Evolutionary conservation across 1,284 basidiomycete genomes (phyloP).

Genomic region (Stereum hirsutum): DNA sequence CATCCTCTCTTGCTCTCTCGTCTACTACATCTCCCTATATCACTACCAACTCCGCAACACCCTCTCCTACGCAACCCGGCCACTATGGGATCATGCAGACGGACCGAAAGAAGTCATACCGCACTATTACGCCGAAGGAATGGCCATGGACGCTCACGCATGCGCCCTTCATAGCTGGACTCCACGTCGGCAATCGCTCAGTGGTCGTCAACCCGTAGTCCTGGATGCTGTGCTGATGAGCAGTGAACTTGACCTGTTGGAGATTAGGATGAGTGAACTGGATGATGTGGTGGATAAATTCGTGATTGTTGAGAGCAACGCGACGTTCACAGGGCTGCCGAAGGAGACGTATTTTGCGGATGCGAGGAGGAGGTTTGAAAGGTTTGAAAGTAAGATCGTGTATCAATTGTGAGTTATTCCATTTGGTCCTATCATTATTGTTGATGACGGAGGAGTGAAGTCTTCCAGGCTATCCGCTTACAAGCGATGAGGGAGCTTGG

Average conservation of each 20-base stretch:
- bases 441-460: neutral
- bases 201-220: slow-evolving; percentile 17
- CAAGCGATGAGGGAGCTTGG: neutral
- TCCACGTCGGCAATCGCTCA: slow-evolving; percentile 20
- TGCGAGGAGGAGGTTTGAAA: neutral
- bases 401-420: neutral
- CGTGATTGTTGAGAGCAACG: slow-evolving; percentile 57
- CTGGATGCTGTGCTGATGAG: slow-evolving; percentile 54
- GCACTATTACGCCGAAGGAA: slow-evolving; percentile 49
- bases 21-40: too few species aligned
- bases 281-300: slow-evolving; percentile 52
- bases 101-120: slow-evolving; percentile 38
- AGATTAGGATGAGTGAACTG: slow-evolving; percentile 61
- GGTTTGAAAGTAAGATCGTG: neutral
- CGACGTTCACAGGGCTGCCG: neutral
- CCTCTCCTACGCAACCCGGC: slow-evolving; percentile 53
- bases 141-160: slow-evolving; percentile 32
- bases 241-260: slow-evolving; percentile 61
- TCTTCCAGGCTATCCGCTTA: neutral
- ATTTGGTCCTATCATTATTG: too few species aligned
- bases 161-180: slow-evolving; percentile 52
- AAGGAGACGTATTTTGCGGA: neutral
- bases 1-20: too few species aligned
- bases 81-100: slow-evolving; percentile 51
- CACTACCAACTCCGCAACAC: too few species aligned